Percentiles rank a stretch among this genome's conserved stretches.
Evolutionary conservation across 768 basidiomycete genomes (phyloP).

Genomic region (Trametes punicea): DNA sequence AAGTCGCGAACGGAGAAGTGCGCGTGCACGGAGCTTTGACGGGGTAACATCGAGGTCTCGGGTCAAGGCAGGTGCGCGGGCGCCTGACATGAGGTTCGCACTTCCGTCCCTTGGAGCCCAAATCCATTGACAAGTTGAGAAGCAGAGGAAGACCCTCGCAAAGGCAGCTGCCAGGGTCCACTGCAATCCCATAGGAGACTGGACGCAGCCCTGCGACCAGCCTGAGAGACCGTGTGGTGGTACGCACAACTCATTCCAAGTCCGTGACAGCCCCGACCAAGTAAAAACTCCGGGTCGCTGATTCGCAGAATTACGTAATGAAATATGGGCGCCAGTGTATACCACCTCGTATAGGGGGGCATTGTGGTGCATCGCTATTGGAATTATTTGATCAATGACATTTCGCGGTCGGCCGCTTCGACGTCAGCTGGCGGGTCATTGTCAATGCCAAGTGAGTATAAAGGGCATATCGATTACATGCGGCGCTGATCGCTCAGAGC

Average conservation of each 20-base stretch:
- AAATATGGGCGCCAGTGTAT: conserved; percentile 9
- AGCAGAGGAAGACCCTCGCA: background rate
- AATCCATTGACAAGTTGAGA: background rate
- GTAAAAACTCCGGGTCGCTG: background rate
- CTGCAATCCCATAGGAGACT: background rate
- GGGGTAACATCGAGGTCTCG: background rate
- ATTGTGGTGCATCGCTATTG: too few relatives aligned
- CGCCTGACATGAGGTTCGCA: background rate
- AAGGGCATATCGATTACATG: too few relatives aligned
- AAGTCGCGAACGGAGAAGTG: background rate
- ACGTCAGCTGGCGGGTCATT: too few relatives aligned
- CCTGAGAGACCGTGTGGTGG: too few relatives aligned
- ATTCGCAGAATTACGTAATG: background rate
- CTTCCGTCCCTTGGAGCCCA: background rate
- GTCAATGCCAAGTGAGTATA: too few relatives aligned
- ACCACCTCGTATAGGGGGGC: background rate
- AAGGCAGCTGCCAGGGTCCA: background rate
- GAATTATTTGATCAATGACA: too few relatives aligned
- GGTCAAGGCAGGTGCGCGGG: background rate
- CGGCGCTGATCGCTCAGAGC: background rate
- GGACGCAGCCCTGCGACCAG: background rate
- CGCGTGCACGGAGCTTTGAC: background rate
- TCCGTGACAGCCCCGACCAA: background rate
- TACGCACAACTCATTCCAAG: too few relatives aligned
- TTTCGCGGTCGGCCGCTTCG: too few relatives aligned